Evolutionary conservation across 129 eudicot genomes (phyloP).

Genomic region (Solidago caesia): DNA sequence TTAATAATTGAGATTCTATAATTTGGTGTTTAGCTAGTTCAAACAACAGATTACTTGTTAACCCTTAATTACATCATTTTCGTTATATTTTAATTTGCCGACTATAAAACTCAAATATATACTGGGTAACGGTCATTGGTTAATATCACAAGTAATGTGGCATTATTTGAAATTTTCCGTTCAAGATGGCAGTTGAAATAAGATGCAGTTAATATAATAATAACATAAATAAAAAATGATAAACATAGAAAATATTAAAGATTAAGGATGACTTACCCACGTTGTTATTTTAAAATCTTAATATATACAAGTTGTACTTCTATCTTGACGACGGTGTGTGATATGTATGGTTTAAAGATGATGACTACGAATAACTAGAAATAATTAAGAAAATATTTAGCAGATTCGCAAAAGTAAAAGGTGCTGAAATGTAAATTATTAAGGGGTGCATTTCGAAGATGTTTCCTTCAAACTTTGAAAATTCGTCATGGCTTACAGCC

Average conservation of each 20-base stretch:
- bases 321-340: slow-evolving; percentile 13
- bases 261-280: background rate
- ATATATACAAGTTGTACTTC: background rate
- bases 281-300: background rate
- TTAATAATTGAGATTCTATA: no score
- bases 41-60: no score
- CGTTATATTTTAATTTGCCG: no score
- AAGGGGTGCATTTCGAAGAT: slow-evolving; percentile 13
- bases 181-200: no score
- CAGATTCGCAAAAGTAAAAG: slow-evolving; percentile 2
- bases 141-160: no score
- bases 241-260: background rate
- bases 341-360: background rate
- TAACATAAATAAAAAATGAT: background rate
- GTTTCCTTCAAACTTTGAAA: slow-evolving; percentile 21
- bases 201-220: no score
- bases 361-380: slow-evolving; percentile 5
- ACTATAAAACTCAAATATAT: background rate
- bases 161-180: no score
- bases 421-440: background rate
- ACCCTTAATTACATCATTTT: no score
- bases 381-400: background rate
- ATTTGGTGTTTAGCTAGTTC: no score
- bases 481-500: slow-evolving; percentile 19
- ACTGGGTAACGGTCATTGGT: no score